phyloP scores from a whole-genome alignment of 768 basidiomycete genomes.

The Tremella yokohamensis region DNA sequence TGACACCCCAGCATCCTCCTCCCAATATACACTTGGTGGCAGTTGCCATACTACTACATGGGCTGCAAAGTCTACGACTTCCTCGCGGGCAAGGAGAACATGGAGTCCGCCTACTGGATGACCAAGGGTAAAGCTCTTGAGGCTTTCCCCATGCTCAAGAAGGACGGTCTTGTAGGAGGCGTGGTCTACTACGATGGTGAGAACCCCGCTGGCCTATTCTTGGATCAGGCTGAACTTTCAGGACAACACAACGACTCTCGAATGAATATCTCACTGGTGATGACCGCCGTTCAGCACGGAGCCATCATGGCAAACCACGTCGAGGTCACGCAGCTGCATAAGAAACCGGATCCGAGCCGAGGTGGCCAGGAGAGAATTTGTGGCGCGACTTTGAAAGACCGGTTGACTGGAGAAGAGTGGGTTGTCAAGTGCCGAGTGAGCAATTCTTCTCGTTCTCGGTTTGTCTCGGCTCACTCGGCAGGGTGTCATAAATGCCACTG shows the following conservation, averaged over 20 bases:
- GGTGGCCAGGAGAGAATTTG: constrained; percentile 60
- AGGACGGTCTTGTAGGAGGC: constrained; percentile 84
- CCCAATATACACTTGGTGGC: constrained; percentile 97
- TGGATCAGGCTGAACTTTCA: constrained; percentile 41
- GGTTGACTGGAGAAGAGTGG: constrained; percentile 76
- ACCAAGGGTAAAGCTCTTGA: constrained; percentile 88
- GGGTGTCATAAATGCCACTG: constrained; percentile 95
- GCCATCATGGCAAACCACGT: constrained; percentile 84
- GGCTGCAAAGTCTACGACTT: constrained; percentile 96
- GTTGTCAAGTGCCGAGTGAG: constrained; percentile 72
- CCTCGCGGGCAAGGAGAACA: constrained; percentile 91
- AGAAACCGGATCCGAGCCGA: constrained; percentile 52
- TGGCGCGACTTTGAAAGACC: constrained; percentile 75
- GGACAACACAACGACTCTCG: constrained; percentile 97
- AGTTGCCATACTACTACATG: constrained; percentile 90
- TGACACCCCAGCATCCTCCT: constrained; percentile 95
- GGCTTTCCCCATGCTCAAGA: constrained; percentile 93
- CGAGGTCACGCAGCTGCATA: constrained; percentile 74
- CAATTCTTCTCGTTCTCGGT: background rate
- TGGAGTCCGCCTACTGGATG: constrained; percentile 94
- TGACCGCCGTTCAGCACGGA: constrained; percentile 90
- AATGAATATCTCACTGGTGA: constrained; percentile 93
- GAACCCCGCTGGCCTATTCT: background rate
- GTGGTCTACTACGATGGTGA: constrained; percentile 95
- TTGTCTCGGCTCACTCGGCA: constrained; percentile 38